A percentile compares a stretch with the other conserved stretches of the same genome.
Conservation (phyloP, 1,284 basidiomycete species). For the Pisolithus thermaeus region DNA sequence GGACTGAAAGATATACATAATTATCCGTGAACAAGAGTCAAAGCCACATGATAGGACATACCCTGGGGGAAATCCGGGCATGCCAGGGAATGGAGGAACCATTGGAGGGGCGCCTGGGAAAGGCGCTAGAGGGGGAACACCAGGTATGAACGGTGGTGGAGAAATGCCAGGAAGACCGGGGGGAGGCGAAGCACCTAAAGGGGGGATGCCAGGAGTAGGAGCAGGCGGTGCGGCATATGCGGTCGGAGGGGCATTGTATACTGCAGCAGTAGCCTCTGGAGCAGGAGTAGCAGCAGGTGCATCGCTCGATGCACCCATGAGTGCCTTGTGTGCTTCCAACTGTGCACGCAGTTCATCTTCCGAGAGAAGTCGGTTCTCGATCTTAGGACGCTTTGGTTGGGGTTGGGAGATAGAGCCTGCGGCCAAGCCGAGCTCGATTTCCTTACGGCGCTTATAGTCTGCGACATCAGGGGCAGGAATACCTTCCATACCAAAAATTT, state of each 20-base stretch:
- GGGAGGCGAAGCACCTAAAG: conserved; percentile 39
- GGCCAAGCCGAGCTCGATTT: conserved; percentile 83
- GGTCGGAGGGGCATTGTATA: conserved; percentile 66
- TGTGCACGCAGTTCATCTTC: conserved; percentile 84
- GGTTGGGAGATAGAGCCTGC: conserved; percentile 76
- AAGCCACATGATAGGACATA: conserved; percentile 30
- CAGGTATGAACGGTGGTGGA: conserved; percentile 30
- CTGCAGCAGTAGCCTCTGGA: conserved; percentile 38
- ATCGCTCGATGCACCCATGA: conserved; percentile 70
- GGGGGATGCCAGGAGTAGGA: conserved; percentile 35
- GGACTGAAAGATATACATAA: conserved; percentile 24
- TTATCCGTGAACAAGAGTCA: background rate
- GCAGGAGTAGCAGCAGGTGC: conserved; percentile 30
- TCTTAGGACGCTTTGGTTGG: conserved; percentile 75
- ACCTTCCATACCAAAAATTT: conserved; percentile 99
- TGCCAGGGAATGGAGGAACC: conserved; percentile 34
- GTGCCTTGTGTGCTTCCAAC: conserved; percentile 83
- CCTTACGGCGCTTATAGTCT: conserved; percentile 92
- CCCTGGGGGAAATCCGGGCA: conserved; percentile 44
- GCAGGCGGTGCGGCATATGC: conserved; percentile 54
- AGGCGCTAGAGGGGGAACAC: conserved; percentile 24
- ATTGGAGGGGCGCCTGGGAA: conserved; percentile 33
- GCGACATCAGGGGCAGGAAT: conserved; percentile 91
- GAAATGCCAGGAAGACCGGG: conserved; percentile 34
- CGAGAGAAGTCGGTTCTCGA: conserved; percentile 75